Conservation (phyloP, 2,329 filamentous ascomycete species). For the Aspergillus transmontanensis region DNA sequence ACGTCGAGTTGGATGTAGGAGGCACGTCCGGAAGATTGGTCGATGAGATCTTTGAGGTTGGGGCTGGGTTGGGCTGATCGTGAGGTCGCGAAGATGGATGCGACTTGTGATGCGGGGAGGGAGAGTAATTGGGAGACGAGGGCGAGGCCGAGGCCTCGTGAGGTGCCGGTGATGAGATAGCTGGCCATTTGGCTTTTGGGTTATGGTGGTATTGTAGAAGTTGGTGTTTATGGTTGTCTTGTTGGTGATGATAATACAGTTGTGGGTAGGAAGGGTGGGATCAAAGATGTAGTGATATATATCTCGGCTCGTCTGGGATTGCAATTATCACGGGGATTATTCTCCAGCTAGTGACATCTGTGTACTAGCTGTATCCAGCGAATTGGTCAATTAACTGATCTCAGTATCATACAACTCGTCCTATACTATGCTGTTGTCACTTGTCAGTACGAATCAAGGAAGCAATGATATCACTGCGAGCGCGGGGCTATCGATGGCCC, state of each 20-base stretch:
- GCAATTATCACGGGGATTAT: too few species aligned
- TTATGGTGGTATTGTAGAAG: too few species aligned
- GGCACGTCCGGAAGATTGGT: conserved; percentile 39
- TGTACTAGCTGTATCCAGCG: not conserved
- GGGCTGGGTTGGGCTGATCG: conserved; percentile 34
- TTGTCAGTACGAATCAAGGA: not conserved
- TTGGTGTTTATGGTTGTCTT: too few species aligned
- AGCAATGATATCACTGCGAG: not conserved
- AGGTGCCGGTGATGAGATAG: conserved; percentile 41
- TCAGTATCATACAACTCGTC: too few species aligned
- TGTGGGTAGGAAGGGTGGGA: too few species aligned
- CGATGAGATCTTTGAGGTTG: conserved; percentile 38
- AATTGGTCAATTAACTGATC: not conserved
- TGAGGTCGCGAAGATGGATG: conserved; percentile 46
- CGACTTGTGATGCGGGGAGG: conserved; percentile 36
- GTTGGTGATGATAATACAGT: too few species aligned
- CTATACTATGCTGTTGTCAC: too few species aligned
- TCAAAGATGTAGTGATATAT: not conserved
- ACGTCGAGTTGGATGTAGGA: conserved; percentile 43
- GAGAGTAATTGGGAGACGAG: conserved; percentile 33
- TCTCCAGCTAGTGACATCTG: too few species aligned
- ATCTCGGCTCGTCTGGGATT: not conserved
- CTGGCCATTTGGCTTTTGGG: conserved; percentile 34
- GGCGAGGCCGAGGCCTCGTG: conserved; percentile 41
- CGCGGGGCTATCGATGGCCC: not conserved